Conservation (phyloP, 1,284 basidiomycete genomes). For the Ganoderma boninense region DNA sequence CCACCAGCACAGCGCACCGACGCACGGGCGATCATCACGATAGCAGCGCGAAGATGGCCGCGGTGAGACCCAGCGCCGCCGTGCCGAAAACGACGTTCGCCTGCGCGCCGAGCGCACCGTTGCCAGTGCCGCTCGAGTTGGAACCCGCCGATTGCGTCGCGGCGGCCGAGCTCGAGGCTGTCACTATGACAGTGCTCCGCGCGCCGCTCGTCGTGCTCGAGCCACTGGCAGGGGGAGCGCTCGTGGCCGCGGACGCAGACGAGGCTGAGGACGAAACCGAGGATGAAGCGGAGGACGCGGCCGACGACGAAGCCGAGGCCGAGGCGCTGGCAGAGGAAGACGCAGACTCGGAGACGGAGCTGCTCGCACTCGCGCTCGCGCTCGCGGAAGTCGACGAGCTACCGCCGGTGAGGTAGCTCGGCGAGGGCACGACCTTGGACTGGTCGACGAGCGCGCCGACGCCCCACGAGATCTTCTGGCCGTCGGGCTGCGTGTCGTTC, state of each 20-base stretch:
- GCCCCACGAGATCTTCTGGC: conserved; percentile 73
- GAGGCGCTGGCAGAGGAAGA: not conserved
- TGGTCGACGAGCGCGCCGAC: conserved; percentile 64
- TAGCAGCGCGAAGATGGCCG: conserved; percentile 4
- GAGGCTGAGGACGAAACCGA: not conserved
- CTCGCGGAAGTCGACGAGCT: conserved; percentile 3
- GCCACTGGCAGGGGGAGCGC: not conserved
- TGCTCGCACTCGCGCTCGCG: not conserved
- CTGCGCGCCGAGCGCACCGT: conserved; percentile 6
- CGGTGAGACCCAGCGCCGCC: conserved; percentile 8
- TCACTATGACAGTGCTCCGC: not conserved
- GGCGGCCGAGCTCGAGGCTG: not conserved
- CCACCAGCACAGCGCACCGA: not conserved
- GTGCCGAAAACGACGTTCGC: conserved; percentile 4
- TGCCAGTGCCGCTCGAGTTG: not conserved
- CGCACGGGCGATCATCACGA: not conserved
- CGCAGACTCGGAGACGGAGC: not conserved
- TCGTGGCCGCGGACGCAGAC: not conserved
- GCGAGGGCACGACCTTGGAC: conserved; percentile 39
- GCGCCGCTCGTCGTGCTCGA: not conserved
- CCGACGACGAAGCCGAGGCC: not conserved
- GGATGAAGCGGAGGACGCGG: not conserved
- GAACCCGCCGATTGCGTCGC: not conserved
- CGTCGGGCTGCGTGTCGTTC: conserved; percentile 62
- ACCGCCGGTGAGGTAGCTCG: conserved; percentile 28